Base-by-base conservation (phyloP, 257 asterid species). In the Forsythia suspensa region DNA sequence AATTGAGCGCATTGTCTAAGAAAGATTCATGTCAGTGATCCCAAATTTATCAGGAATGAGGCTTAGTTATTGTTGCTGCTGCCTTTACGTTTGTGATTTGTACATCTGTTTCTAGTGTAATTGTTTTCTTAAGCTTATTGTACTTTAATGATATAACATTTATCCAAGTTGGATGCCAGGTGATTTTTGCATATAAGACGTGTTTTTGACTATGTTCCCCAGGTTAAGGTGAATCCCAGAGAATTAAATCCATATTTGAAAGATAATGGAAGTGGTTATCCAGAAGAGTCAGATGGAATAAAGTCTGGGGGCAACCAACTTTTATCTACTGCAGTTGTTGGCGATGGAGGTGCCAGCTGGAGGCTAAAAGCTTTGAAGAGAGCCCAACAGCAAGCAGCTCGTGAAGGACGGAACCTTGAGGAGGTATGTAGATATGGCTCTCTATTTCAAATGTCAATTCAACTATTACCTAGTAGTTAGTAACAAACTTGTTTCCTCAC, bases 271-370 rank as follows among this genome's bases (percentile, higher is more conserved):
- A 68, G 72, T 74, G 99, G 98, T 69, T 90, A 92, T 85, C 98
- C 99, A 24, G 98, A 91, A 79, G 97, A 89, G 38, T 78, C 88
- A 1, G 88, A 84, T 82, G 86, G 77, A 63, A 65, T 51, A 41
- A 88, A 82, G 67, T 46, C 81, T n/a, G 85, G 78, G 43, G 82
- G 82, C 34, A 86, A 70, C 57, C 87, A 76, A 20, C 89, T 89
- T 72, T 42, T 89, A 75, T 93, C 99, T 52, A 75, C 84, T 21
- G 77, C 89, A 41, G 85, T 91, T 86, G 86, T 93, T 80, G 99
- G 99, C 37, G 99, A 96, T 91, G 99, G 99, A 72, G 99, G 99
- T 76, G 99, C 99, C 73, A 96, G 98, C 87, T 96, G 98, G 99
- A 88, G 99, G 90, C 94, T 91, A 65, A 96, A 94, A 89, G 97